A percentile compares a stretch with the other conserved stretches of the same genome.
Evolutionary conservation across 106 monocot genomes (phyloP).

Genomic region (Apostasia shenzhenica): DNA sequence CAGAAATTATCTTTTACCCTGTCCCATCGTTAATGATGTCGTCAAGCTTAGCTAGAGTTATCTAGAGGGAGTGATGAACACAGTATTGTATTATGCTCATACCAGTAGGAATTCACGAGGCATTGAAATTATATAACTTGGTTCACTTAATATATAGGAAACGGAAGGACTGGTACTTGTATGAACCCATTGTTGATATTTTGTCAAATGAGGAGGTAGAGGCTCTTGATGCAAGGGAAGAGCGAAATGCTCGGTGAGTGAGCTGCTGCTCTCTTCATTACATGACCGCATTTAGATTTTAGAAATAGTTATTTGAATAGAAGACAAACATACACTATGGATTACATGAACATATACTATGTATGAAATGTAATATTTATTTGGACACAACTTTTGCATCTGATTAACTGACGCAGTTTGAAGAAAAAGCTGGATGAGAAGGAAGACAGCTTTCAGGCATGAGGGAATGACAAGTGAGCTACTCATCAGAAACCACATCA

Average conservation of each 20-base stretch:
- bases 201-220: conserved; percentile 72
- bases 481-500: too few relatives aligned
- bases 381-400: background rate
- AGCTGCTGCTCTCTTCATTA: background rate
- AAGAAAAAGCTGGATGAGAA: conserved; percentile 55
- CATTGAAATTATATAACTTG: conserved; percentile 1
- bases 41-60: too few relatives aligned
- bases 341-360: background rate
- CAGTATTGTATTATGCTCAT: too few relatives aligned
- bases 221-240: conserved; percentile 65
- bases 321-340: too few relatives aligned
- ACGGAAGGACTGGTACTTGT: conserved; percentile 84
- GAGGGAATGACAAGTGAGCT: too few relatives aligned
- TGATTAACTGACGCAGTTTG: conserved; percentile 14
- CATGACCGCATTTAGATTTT: background rate
- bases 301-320: background rate
- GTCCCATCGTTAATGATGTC: too few relatives aligned
- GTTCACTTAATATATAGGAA: conserved; percentile 37
- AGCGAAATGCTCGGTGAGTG: conserved; percentile 51
- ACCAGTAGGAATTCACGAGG: too few relatives aligned
- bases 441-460: conserved; percentile 31
- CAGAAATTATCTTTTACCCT: too few relatives aligned
- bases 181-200: conserved; percentile 77
- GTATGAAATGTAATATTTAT: too few relatives aligned
- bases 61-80: too few relatives aligned